Percentiles rank a stretch among this genome's conserved stretches.
Conservation (phyloP, 352 stramenopile species). For the Discostella stelligera region DNA sequence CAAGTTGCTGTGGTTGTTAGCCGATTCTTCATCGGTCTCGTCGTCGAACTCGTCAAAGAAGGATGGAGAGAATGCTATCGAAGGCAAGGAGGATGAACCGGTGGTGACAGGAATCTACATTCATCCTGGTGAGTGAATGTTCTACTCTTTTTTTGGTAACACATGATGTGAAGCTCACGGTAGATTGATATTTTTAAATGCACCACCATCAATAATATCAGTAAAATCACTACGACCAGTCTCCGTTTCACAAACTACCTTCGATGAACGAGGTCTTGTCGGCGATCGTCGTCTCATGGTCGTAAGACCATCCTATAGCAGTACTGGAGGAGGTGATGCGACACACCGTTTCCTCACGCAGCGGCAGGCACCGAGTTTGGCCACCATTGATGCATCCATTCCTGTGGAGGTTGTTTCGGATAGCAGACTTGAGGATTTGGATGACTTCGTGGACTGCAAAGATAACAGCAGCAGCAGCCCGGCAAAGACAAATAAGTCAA, state of each 20-base stretch:
- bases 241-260: slow-evolving; percentile 30
- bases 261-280: slow-evolving; percentile 59
- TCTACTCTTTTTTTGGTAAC: background rate
- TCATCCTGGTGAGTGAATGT: slow-evolving; percentile 21
- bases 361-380: slow-evolving; percentile 65
- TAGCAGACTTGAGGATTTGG: background rate
- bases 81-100: slow-evolving; percentile 8
- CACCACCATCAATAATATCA: slow-evolving; percentile 57
- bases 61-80: no score
- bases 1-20: background rate
- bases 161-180: no score
- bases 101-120: slow-evolving; percentile 40
- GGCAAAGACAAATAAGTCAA: no score
- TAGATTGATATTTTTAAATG: no score
- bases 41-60: background rate
- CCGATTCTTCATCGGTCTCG: background rate
- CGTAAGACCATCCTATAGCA: slow-evolving; percentile 44
- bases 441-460: background rate
- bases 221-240: slow-evolving; percentile 75
- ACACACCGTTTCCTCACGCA: slow-evolving; percentile 77
- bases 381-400: slow-evolving; percentile 50
- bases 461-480: no score
- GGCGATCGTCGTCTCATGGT: slow-evolving; percentile 74
- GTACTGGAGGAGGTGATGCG: slow-evolving; percentile 36
- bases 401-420: slow-evolving; percentile 15